A percentile compares a stretch with the other conserved stretches of the same genome.
phyloP scores from a whole-genome alignment of 306 rosid species.

The Dalbergia cochinchinensis region DNA sequence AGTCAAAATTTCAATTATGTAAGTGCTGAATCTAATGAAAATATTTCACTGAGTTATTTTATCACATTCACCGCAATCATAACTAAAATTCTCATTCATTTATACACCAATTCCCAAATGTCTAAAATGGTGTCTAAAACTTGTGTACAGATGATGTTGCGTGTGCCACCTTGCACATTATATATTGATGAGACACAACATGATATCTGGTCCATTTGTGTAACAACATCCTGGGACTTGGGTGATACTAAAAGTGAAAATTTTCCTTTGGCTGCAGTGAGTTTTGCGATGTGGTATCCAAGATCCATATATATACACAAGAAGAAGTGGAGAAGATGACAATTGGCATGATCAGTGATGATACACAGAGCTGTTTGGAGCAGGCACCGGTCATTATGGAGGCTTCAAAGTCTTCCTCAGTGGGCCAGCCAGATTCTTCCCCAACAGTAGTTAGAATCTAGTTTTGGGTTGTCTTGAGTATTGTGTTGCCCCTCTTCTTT shows the following conservation, averaged over 20 bases:
- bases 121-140: too few relatives aligned
- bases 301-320: constrained; percentile 82
- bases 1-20: too few relatives aligned
- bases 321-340: constrained; percentile 99
- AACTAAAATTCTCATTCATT: too few relatives aligned
- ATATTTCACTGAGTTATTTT: too few relatives aligned
- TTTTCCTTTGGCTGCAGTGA: constrained; percentile 68
- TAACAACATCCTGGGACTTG: background rate
- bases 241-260: constrained; percentile 9
- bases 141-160: too few relatives aligned
- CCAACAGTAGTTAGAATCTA: constrained; percentile 72
- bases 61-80: too few relatives aligned
- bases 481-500: constrained; percentile 36
- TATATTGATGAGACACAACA: background rate
- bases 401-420: constrained; percentile 90
- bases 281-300: constrained; percentile 80
- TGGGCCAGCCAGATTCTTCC: constrained; percentile 90
- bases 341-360: constrained; percentile 76
- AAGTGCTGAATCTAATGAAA: too few relatives aligned
- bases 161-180: too few relatives aligned
- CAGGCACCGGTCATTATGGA: constrained; percentile 74
- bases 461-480: constrained; percentile 38
- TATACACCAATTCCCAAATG: too few relatives aligned
- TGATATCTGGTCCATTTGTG: background rate
- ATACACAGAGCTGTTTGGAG: constrained; percentile 89